Evolutionary conservation across 2,329 filamentous ascomycete genomes (phyloP), one percentile per base, ranked within the genome.

Genomic region (Tricladium varicosporioides): DNA sequence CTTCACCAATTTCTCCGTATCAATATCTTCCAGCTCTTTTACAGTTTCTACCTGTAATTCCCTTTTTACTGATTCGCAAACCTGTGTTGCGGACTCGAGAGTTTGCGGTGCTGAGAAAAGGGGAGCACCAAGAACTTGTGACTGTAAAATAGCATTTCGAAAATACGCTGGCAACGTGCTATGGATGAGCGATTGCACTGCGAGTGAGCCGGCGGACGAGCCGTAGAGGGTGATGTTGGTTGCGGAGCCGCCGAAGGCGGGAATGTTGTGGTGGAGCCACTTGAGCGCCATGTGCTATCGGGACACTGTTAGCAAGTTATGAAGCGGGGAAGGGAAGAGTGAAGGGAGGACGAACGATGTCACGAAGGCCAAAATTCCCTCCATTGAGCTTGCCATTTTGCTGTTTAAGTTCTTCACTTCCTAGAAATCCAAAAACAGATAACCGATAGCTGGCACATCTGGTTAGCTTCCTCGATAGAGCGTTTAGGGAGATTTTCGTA

Each of bases 221-320:
- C 84, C 85, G 78, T 82, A 82, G 49, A 85, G 68, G 1, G 82
- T 86, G 22, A 87, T 75, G 52, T 81, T 78, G 4, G 69, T 69
- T 1, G 72, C 73, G 59, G 86, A 79, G 1, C 83, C 84, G 0
- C 83, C 83, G 67, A 87, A 85, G 5, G 70, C 71, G 2, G 69
- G 76, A 48, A 84, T 80, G 66, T 85, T 84, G 22, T 76, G 71
- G 58, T 75, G 73, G 33, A 87, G 76, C 83, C 84, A 87, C 51
- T 74, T 70, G 16, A 87, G 72, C 9, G 81, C 76, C n/a, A 78
- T 66, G 59, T 80, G 75, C 84, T 63, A n/a, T n/a, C n/a, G n/a
- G n/a, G n/a, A n/a, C n/a, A n/a, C n/a, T n/a, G n/a, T n/a, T n/a
- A n/a, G n/a, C n/a, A n/a, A n/a, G n/a, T n/a, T n/a, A 7, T 27